Conservation (phyloP, 2,329 filamentous ascomycete genomes). For the Colletotrichum falcatum region DNA sequence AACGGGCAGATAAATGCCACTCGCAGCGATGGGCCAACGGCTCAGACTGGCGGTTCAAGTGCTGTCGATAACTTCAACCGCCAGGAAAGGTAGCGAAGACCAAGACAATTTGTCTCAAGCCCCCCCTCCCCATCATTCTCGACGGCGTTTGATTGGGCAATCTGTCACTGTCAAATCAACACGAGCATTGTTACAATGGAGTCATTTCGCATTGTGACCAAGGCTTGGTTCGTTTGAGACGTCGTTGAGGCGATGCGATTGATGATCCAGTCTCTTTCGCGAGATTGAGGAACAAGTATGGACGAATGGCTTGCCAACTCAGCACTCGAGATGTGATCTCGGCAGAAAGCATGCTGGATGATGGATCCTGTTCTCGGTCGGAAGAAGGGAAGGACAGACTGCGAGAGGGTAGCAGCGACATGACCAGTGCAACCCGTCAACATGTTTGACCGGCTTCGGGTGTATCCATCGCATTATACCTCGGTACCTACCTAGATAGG, state of each 20-base stretch:
- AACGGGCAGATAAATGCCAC: no score
- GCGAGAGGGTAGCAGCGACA: not conserved
- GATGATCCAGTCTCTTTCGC: not conserved
- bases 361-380: not conserved
- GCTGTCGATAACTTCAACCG: not conserved
- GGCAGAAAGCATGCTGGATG: not conserved
- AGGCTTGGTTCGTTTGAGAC: not conserved
- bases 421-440: not conserved
- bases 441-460: not conserved
- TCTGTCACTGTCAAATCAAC: conserved; percentile 16
- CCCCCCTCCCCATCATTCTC: conserved; percentile 1
- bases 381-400: not conserved
- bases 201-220: not conserved
- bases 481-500: no score
- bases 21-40: not conserved
- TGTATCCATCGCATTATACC: not conserved
- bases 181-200: not conserved
- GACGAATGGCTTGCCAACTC: not conserved
- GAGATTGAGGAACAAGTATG: not conserved
- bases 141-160: conserved; percentile 19
- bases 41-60: not conserved
- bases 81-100: not conserved
- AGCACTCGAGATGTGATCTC: not conserved
- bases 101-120: conserved; percentile 21
- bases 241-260: not conserved